phyloP scores from a whole-genome alignment of 2,329 filamentous ascomycete species.

The Ambrosiella xylebori region DNA sequence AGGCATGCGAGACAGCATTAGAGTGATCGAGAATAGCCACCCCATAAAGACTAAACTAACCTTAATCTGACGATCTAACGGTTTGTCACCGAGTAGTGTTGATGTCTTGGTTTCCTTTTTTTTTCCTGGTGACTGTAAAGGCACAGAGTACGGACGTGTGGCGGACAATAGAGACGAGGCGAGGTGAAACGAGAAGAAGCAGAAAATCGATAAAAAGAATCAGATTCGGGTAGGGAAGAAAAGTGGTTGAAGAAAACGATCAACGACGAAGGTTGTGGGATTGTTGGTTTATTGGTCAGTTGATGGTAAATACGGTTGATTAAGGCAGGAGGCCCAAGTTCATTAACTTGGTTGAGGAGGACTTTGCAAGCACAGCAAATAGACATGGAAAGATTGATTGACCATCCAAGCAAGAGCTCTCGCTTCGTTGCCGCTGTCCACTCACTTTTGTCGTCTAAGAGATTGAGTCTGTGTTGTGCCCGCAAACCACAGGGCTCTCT shows the following conservation, averaged over 20 bases:
- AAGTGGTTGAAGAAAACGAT: background rate
- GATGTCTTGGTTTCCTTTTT: background rate
- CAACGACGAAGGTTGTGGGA: background rate
- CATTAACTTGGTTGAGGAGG: background rate
- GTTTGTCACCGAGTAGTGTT: no score
- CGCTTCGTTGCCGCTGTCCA: background rate
- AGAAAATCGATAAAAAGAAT: background rate
- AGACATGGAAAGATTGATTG: background rate
- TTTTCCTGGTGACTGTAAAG: background rate
- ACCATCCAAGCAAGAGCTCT: background rate
- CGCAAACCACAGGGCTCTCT: constrained; percentile 1
- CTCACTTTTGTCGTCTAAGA: background rate
- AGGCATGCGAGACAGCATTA: no score
- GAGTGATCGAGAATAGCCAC: no score
- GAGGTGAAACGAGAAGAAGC: background rate
- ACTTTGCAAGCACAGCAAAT: background rate
- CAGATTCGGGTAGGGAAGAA: background rate
- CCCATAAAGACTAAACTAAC: no score
- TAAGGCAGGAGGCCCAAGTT: background rate
- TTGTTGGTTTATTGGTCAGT: no score
- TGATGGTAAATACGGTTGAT: no score
- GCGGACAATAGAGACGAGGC: background rate
- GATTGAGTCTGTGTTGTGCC: background rate
- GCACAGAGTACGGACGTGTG: background rate
- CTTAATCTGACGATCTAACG: no score